A percentile compares a stretch with the other conserved stretches of the same genome.
Conservation (phyloP, 75 land plant genomes). For the Pinus albicaulis region DNA sequence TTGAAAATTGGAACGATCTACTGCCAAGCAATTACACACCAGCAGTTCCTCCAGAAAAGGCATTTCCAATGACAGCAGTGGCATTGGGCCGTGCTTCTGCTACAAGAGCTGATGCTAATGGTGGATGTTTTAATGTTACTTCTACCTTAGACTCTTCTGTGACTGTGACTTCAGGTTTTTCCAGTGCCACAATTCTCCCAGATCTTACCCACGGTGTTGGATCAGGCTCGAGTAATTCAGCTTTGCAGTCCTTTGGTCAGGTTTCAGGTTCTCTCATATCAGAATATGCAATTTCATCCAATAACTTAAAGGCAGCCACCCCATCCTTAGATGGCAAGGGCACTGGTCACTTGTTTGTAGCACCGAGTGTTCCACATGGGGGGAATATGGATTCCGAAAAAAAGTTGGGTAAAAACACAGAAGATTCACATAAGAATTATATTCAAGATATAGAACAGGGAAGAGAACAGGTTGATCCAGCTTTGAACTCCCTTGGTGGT, state of each 20-base stretch:
- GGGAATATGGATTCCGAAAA: slow-evolving; percentile 8
- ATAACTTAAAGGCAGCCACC: neutral
- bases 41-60: slow-evolving; percentile 81
- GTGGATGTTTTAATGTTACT: slow-evolving; percentile 1
- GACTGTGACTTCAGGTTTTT: slow-evolving; percentile 9
- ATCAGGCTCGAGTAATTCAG: slow-evolving; percentile 9
- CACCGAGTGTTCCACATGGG: neutral
- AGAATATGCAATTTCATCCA: neutral
- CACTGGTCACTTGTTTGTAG: slow-evolving; percentile 6
- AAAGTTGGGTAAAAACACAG: neutral
- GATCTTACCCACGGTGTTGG: slow-evolving; percentile 2
- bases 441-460: slow-evolving; percentile 26
- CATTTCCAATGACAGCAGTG: slow-evolving; percentile 66
- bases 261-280: neutral
- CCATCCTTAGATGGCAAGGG: slow-evolving; percentile 9
- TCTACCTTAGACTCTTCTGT: slow-evolving; percentile 7
- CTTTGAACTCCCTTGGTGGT: slow-evolving; percentile 14
- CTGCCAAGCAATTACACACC: slow-evolving; percentile 80
- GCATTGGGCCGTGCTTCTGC: slow-evolving; percentile 42
- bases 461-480: slow-evolving; percentile 17
- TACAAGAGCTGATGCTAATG: slow-evolving; percentile 29
- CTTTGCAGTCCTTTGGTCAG: slow-evolving; percentile 6
- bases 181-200: neutral
- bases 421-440: slow-evolving; percentile 5
- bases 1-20: slow-evolving; percentile 82